These are phyloP conservation scores for Coniferiporia sulphurascens DNA, from an alignment of 1,284 basidiomycete species.

Conservation along the genomic window DNA sequence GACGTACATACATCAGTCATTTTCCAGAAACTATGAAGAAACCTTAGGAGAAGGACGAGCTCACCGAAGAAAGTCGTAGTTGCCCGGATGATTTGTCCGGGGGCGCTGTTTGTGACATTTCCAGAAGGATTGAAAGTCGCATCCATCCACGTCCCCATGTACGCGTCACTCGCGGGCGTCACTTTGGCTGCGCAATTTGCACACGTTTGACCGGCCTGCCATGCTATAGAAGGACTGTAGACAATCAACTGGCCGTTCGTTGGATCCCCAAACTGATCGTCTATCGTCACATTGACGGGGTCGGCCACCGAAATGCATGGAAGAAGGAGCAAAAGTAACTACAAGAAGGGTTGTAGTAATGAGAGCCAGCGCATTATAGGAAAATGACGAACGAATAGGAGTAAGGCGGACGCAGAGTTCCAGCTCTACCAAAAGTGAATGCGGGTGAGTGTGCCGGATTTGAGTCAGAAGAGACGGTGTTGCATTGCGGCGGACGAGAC, in stretches of 20 bases:
- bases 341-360: too few relatives aligned
- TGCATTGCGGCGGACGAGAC: too few relatives aligned
- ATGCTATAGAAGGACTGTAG: slow-evolving; percentile 7
- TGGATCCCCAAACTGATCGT: slow-evolving; percentile 12
- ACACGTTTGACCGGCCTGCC: slow-evolving; percentile 12
- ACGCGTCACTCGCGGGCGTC: slow-evolving; percentile 5
- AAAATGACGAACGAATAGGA: too few relatives aligned
- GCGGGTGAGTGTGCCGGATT: too few relatives aligned
- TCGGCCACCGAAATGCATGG: not conserved
- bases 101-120: not conserved
- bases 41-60: not conserved
- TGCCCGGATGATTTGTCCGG: slow-evolving; percentile 10
- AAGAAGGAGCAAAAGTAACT: too few relatives aligned
- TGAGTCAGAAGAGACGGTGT: too few relatives aligned
- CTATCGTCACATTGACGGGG: slow-evolving; percentile 14
- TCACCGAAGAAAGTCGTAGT: slow-evolving; percentile 10
- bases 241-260: slow-evolving; percentile 8
- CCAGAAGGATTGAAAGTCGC: slow-evolving; percentile 9
- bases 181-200: slow-evolving; percentile 5
- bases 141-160: slow-evolving; percentile 11
- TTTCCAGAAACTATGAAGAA: not conserved
- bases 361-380: too few relatives aligned
- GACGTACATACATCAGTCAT: not conserved
- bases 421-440: too few relatives aligned
- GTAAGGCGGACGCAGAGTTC: too few relatives aligned